These are phyloP conservation scores for Trametes sp. DNA, from an alignment of 1,284 basidiomycete genomes.

Conservation along the genomic window DNA sequence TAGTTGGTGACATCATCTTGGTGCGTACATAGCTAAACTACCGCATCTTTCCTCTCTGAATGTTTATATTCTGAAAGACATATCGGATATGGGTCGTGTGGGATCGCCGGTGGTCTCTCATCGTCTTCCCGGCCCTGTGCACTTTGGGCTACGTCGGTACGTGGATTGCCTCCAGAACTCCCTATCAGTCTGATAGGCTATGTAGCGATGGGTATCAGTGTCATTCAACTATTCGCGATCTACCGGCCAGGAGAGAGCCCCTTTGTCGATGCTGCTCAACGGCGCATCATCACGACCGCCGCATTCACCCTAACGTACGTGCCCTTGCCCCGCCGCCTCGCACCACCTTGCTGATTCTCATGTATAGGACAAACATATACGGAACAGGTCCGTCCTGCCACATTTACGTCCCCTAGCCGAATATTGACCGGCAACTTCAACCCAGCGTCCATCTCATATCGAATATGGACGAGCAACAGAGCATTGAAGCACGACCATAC, in stretches of 20 bases:
- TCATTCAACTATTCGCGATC: conserved; percentile 21
- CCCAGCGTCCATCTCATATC: conserved; percentile 25
- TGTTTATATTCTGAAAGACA: conserved; percentile 4
- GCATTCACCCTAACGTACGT: conserved; percentile 23
- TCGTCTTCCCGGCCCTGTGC: conserved; percentile 27
- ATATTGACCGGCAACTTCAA: too few relatives aligned
- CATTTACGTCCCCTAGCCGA: background rate
- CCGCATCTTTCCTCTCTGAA: background rate
- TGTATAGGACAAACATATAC: conserved; percentile 27
- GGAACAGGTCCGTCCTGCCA: conserved; percentile 16
- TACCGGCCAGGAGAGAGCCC: conserved; percentile 22
- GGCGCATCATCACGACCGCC: conserved; percentile 25
- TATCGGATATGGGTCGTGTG: conserved; percentile 32
- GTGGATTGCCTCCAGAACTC: background rate
- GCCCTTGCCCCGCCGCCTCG: too few relatives aligned
- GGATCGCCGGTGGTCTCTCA: conserved; percentile 19
- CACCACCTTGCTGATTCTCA: background rate
- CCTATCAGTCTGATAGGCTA: background rate
- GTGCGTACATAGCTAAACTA: conserved; percentile 2
- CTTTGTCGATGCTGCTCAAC: conserved; percentile 24
- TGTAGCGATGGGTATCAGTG: conserved; percentile 25
- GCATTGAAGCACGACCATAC: conserved; percentile 15
- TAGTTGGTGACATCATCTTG: conserved; percentile 29
- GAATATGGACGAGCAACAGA: conserved; percentile 27
- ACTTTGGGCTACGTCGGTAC: conserved; percentile 19